Evolutionary conservation across 305 asterid species (phyloP).

Genomic region (Solanum hybrid): DNA sequence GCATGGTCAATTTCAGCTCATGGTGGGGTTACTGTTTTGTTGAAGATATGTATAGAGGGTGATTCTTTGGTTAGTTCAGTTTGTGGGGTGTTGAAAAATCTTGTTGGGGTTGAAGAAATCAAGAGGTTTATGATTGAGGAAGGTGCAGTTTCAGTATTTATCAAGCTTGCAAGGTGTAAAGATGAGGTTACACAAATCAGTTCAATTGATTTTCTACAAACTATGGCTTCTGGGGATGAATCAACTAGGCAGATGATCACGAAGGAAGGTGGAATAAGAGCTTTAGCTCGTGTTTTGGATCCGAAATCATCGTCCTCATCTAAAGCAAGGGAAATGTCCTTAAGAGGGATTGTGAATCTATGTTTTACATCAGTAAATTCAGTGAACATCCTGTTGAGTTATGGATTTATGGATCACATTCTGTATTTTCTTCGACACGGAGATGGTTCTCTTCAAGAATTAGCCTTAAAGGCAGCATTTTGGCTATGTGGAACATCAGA

Average conservation of each 20-base stretch:
- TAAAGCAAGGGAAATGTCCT: constrained; percentile 66
- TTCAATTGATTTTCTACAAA: constrained; percentile 57
- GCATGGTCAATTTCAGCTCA: constrained; percentile 92
- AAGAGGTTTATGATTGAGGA: constrained; percentile 82
- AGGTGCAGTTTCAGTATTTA: constrained; percentile 43
- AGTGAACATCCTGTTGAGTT: constrained; percentile 23
- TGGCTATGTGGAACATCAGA: constrained; percentile 75
- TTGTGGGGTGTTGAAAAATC: constrained; percentile 78
- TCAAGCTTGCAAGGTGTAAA: constrained; percentile 40
- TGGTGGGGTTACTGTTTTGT: constrained; percentile 73
- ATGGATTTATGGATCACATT: constrained; percentile 56
- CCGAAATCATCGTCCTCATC: constrained; percentile 43
- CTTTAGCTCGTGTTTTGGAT: constrained; percentile 51
- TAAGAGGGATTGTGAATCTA: constrained; percentile 53
- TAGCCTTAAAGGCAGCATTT: constrained; percentile 68
- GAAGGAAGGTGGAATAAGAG: constrained; percentile 60
- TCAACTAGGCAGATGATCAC: constrained; percentile 31
- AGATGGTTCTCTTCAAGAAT: constrained; percentile 56
- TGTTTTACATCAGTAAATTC: constrained; percentile 37
- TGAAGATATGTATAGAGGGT: constrained; percentile 47
- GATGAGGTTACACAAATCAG: constrained; percentile 48
- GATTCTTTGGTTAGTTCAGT: constrained; percentile 34
- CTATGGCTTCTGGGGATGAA: constrained; percentile 68
- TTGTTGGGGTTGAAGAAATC: constrained; percentile 73
- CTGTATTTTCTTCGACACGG: constrained; percentile 53